These are phyloP conservation scores for Ophiocordyceps camponoti-leonardi DNA, from an alignment of 2,329 filamentous ascomycete species.

Conservation along the genomic window DNA sequence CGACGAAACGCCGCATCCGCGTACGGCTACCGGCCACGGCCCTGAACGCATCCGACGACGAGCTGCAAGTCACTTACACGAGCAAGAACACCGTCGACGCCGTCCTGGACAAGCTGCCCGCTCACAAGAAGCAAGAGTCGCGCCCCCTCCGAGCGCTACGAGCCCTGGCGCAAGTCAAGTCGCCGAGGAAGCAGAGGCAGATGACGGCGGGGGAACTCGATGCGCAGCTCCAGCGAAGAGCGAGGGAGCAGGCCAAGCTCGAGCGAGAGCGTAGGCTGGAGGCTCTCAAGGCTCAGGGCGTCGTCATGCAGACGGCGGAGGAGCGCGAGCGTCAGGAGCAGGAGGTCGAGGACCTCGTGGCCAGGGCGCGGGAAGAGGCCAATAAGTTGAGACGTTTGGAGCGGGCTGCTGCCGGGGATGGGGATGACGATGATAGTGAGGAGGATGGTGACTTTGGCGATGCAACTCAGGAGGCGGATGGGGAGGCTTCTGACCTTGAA, in stretches of 20 bases:
- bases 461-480: slow-evolving; percentile 18
- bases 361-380: slow-evolving; percentile 67
- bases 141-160: slow-evolving; percentile 51
- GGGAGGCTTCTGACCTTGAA: slow-evolving; percentile 21
- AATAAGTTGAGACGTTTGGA: slow-evolving; percentile 59
- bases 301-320: slow-evolving; percentile 69
- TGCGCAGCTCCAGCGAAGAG: slow-evolving; percentile 47
- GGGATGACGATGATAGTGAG: slow-evolving; percentile 33
- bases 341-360: slow-evolving; percentile 74
- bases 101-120: slow-evolving; percentile 55
- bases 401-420: slow-evolving; percentile 51
- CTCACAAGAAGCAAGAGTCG: slow-evolving; percentile 43
- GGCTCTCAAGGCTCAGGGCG: slow-evolving; percentile 60
- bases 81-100: slow-evolving; percentile 34
- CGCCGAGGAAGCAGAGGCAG: slow-evolving; percentile 35
- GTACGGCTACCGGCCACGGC: slow-evolving; percentile 27
- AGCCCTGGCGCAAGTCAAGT: slow-evolving; percentile 54
- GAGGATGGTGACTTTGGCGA: slow-evolving; percentile 34
- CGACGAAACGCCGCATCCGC: slow-evolving; percentile 28
- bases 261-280: slow-evolving; percentile 66
- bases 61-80: slow-evolving; percentile 43
- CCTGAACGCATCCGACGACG: slow-evolving; percentile 30
- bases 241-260: slow-evolving; percentile 60
- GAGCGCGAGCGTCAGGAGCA: slow-evolving; percentile 70
- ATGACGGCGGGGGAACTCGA: slow-evolving; percentile 60